Base-by-base conservation (phyloP, 805 yeast genomes). In the Yarrowia porcina region DNA sequence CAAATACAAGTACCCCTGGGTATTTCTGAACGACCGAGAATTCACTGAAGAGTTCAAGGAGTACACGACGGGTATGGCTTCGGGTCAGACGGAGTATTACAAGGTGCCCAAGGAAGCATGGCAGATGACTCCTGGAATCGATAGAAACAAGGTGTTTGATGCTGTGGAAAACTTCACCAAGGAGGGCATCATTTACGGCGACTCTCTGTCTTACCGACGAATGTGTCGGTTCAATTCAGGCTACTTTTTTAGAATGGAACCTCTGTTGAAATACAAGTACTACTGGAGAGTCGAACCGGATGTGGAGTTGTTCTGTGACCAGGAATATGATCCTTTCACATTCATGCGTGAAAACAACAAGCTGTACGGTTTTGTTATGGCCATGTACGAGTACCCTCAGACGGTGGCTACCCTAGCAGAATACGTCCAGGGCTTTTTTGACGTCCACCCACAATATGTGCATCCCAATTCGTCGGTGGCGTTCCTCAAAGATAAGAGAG, bases 201-300 rank as follows among this genome's bases (percentile, higher is more conserved):
- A 76, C 30, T 83, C 88, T 1, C 73, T 76, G 66, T 84, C 90
- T 1, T 88, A 88, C 70, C 82, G 97, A 71, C 92, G 93, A 74
- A 94, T 94, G 98, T 94, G 98, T 74, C 82, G 97, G 38, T 93
- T 88, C 77, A 93, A 94, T 72, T 87, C 96, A 2, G 97, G 98
- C 0, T 89, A 80, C 72, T 94, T 94, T 76, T 93, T 84, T 77
- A 83, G 88, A 71, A 96, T 91, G 70, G 84, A 84, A 63, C 72
- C 90, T 47, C 75, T 92, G 68, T 73, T 77, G 47, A 79, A 86
- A 33, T 94, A 89, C 76, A 93, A 90, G 65, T 94, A 87, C 80
- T 93, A 93, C 76, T 92, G 96, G 84, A 81, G 99, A 66, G 97
- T 93, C 12, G 99, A 93, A 73, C 99, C 99, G 0, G 90, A 86